phyloP scores from a whole-genome alignment of 164 flowering plant species.

The Piper betle region DNA sequence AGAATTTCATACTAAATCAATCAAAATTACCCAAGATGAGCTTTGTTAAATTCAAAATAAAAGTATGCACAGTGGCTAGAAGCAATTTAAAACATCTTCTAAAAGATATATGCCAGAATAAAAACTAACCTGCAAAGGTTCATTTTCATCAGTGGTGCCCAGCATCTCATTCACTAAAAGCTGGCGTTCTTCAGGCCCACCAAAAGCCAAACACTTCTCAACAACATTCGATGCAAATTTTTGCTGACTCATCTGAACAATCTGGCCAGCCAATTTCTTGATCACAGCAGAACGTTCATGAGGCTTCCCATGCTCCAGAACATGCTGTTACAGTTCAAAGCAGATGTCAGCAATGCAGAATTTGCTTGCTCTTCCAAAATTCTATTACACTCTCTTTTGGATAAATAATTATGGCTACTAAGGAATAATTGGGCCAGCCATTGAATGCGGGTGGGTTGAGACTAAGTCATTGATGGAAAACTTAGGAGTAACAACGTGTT shows the following conservation, averaged over 20 bases:
- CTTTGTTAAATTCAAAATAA: too few species aligned
- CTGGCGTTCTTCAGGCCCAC: slow-evolving; percentile 66
- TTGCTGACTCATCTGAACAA: slow-evolving; percentile 96
- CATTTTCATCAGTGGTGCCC: slow-evolving; percentile 90
- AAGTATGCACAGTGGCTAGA: background rate
- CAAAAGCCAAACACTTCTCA: slow-evolving; percentile 86
- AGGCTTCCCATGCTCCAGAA: slow-evolving; percentile 89
- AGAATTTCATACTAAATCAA: too few species aligned
- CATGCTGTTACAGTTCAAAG: slow-evolving; percentile 49
- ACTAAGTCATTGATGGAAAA: too few species aligned
- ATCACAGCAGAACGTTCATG: slow-evolving; percentile 79
- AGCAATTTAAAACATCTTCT: background rate
- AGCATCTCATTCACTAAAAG: slow-evolving; percentile 91
- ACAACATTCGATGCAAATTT: slow-evolving; percentile 99
- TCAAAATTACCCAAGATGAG: too few species aligned
- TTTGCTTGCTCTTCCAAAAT: too few species aligned
- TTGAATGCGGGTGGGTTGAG: too few species aligned
- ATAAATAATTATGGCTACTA: too few species aligned
- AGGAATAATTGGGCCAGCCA: too few species aligned
- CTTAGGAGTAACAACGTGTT: too few species aligned
- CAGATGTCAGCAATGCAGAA: too few species aligned
- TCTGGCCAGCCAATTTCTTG: slow-evolving; percentile 76
- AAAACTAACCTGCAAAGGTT: slow-evolving; percentile 81
- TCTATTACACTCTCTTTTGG: too few species aligned
- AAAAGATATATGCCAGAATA: background rate